Evolutionary conservation across 805 yeast genomes (phyloP), one percentile per base, ranked within the genome.

Genomic region (Spathaspora sp.): DNA sequence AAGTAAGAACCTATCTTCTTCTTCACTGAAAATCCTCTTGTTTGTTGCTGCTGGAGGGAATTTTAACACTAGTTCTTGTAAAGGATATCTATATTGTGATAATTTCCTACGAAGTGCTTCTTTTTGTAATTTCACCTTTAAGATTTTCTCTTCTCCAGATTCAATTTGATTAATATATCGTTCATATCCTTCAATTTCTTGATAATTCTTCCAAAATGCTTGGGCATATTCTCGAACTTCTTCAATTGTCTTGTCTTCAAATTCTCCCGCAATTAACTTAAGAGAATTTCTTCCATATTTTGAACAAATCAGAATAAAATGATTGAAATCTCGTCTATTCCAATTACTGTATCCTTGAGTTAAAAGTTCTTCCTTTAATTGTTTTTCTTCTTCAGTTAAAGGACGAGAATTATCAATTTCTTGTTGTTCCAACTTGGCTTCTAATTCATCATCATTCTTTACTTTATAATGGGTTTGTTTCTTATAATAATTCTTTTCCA

Each of bases 181-280:
- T 58, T 94, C 99, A 68, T 85, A 86, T 10, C 97, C 96, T 32
- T 93, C 98, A 55, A 94, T 86, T 58, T 85, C 88, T 47, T 80
- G 76, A 61, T 83, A 86, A 49, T 86, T 79, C 23, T 77, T 61
- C 99, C 98, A 94, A 66, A 94, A 94, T 9, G 79, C 86, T 49
- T 77, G 76, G 11, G 92, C 84, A 65, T 93, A 94, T 38, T 81
- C 85, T 52, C 82, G 68, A 11, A 93, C 88, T 55, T 94, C 97
- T 10, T 88, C 96, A 26, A 73, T 66, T 0, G 91, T 78, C 67
- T 94, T 94, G 49, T 85, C 91, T 23, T 87, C 92, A 63, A 92
- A 81, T 63, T 92, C 97, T 11, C 78, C 62, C 0, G 96, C 85
- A 51, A 94, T 92, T 1, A 81, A 79, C 38, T 76, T 75, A 48